Evolutionary conservation across 306 rosid species (phyloP).

Genomic region (Hylodesmum podocarpum): DNA sequence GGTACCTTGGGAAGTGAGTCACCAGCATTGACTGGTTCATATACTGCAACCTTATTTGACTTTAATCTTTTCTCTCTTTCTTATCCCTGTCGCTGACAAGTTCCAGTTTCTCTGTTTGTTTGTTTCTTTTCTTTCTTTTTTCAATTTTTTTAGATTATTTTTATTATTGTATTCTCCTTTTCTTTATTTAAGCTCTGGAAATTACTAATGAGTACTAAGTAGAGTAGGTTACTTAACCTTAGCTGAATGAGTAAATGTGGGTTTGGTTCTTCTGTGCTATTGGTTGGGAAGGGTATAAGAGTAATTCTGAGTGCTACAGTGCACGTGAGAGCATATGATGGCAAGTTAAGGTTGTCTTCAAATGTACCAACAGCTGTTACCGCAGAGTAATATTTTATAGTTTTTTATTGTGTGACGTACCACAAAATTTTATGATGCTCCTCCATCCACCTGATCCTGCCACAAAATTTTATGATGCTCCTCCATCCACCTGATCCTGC

Average conservation of each 20-base stretch:
- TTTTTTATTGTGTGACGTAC: background rate
- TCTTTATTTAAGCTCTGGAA: background rate
- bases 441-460: background rate
- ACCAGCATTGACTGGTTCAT: constrained; percentile 31
- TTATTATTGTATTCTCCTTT: background rate
- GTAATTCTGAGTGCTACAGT: background rate
- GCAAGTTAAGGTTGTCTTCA: constrained; percentile 57
- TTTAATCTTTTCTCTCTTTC: constrained; percentile 6
- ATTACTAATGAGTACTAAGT: too few relatives aligned
- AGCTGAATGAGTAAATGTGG: background rate
- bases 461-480: background rate
- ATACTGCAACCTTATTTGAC: constrained; percentile 26
- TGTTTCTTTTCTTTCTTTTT: background rate
- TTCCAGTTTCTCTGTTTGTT: constrained; percentile 11
- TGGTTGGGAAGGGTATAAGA: background rate
- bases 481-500: background rate
- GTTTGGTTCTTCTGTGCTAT: background rate
- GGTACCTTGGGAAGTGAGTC: constrained; percentile 23
- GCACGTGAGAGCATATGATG: background rate
- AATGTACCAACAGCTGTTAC: constrained; percentile 42
- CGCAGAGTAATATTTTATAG: background rate
- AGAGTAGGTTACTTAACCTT: background rate
- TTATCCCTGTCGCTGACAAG: constrained; percentile 13
- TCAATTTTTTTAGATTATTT: background rate
- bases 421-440: background rate